These are phyloP conservation scores for Zygoascus tannicola DNA, from an alignment of 805 yeast species.

Conservation along the genomic window DNA sequence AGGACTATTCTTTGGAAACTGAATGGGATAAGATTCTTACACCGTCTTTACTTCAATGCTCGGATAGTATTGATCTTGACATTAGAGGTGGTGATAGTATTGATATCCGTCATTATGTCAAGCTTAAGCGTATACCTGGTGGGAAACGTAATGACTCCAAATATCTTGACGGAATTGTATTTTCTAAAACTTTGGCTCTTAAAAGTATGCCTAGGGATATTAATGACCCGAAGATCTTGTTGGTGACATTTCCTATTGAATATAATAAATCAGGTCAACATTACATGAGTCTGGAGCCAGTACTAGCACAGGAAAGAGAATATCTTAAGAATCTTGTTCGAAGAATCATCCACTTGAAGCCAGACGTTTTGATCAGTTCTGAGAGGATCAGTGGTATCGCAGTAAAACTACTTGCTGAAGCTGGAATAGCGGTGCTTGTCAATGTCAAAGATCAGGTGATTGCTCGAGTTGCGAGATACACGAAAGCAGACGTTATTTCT, in stretches of 20 bases:
- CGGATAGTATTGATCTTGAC: conserved; percentile 52
- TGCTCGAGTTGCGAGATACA: conserved; percentile 64
- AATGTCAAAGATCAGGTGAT: conserved; percentile 76
- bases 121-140: conserved; percentile 77
- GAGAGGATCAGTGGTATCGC: conserved; percentile 80
- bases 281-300: conserved; percentile 72
- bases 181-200: conserved; percentile 74
- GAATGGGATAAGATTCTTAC: conserved; percentile 54
- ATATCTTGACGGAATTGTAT: conserved; percentile 68
- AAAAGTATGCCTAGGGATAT: conserved; percentile 65
- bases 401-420: conserved; percentile 54
- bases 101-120: conserved; percentile 82
- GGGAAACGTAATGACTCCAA: conserved; percentile 53
- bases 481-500: conserved; percentile 75
- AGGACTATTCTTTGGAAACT: conserved; percentile 28
- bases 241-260: conserved; percentile 84
- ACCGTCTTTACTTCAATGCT: conserved; percentile 41
- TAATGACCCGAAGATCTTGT: conserved; percentile 61
- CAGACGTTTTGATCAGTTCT: conserved; percentile 71
- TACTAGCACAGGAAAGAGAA: conserved; percentile 80
- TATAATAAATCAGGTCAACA: conserved; percentile 61
- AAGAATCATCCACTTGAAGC: conserved; percentile 63
- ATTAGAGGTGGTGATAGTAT: conserved; percentile 58
- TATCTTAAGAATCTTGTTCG: conserved; percentile 73
- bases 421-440: conserved; percentile 72